Base-by-base conservation (phyloP, 192 early-diverging fungal genomes). In the Paraglomus brasilianum region DNA sequence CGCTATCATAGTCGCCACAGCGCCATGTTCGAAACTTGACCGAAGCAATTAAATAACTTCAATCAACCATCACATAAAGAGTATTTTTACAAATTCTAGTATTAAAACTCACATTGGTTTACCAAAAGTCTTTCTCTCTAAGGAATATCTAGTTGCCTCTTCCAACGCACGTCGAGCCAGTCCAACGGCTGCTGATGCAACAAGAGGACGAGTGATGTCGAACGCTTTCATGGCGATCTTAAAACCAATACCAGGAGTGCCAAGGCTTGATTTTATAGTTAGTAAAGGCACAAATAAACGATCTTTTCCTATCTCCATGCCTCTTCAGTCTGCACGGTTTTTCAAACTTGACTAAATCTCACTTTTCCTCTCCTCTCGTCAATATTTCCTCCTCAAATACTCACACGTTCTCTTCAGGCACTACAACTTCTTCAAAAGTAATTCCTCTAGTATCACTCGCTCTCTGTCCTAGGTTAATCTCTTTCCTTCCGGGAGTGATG, bases 141-240 rank as follows among this genome's bases (percentile, higher is more conserved):
- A 62, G 5, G 94, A 77, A 74, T 95, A 98, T 49, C 88, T 89
- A 21, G 92, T 80, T 3, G 95, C 94, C 78, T 98, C 95, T 15
- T 95, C 91, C 86, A 96, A 86, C 22, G 93, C 93, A 46, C 94
- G 91, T 74, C 91, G 86, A 15, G 95, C 94, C 44, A 98, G 81
- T 62, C 95, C 94, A 15, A 93, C 88, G 24, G 93, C 95, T 21
- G 83, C 93, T 60, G 92, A 83, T 14, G 92, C 94, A 36, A 98
- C 91, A 48, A 95, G 75, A 30, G 94, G 94, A 46, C 95, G 89
- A 14, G 94, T 96, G 69, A 90, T 92, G 73, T 98, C 93, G 77
- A 98, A 98, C 5, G 94, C 94, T 39, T 90, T 89, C 95, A 98
- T 98, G 45, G 94, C 94, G 79, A 96, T 93, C 81, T 93, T 92